A percentile compares a stretch with the other conserved stretches of the same genome.
Evolutionary conservation across 2,329 filamentous ascomycete genomes (phyloP).

Genomic region (Metarhizium rileyi): DNA sequence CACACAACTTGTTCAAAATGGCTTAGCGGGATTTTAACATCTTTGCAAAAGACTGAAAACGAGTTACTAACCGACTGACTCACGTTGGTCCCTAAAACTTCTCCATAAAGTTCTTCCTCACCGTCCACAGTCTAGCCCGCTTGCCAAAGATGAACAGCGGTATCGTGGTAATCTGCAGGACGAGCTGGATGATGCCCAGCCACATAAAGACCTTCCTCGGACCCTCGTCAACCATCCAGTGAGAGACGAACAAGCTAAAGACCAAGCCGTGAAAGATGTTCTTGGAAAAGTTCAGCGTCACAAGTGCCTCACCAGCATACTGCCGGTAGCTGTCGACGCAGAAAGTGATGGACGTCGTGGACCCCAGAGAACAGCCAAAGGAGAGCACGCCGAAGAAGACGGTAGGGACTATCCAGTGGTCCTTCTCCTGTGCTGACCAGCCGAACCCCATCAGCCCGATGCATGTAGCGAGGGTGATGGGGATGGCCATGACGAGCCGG

Average conservation of each 20-base stretch:
- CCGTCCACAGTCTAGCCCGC: slow-evolving; percentile 87
- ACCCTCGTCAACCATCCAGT: slow-evolving; percentile 70
- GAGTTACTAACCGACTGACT: too few relatives aligned
- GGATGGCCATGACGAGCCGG: slow-evolving; percentile 76
- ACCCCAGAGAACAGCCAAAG: slow-evolving; percentile 84
- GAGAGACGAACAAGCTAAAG: slow-evolving; percentile 79
- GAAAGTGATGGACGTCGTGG: slow-evolving; percentile 87
- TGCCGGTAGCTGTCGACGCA: slow-evolving; percentile 88
- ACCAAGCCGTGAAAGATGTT: slow-evolving; percentile 87
- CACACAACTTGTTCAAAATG: too few relatives aligned
- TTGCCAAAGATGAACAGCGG: slow-evolving; percentile 96
- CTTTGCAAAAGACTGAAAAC: too few relatives aligned
- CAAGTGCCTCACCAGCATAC: slow-evolving; percentile 87
- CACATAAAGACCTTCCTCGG: slow-evolving; percentile 70
- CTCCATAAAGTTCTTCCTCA: slow-evolving; percentile 78
- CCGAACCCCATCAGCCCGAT: slow-evolving; percentile 91
- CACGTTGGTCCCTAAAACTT: slow-evolving; percentile 46
- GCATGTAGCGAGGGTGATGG: slow-evolving; percentile 66
- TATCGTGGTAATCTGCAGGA: slow-evolving; percentile 62
- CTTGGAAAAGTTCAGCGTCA: slow-evolving; percentile 90
- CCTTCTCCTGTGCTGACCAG: slow-evolving; percentile 68
- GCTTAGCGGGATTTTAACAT: too few relatives aligned
- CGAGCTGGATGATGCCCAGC: slow-evolving; percentile 77
- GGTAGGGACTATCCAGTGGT: slow-evolving; percentile 86
- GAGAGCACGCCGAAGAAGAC: slow-evolving; percentile 87